Percentiles rank a stretch among this genome's conserved stretches.
These are phyloP conservation scores for Pleurotus eryngii DNA, from an alignment of 768 basidiomycete species.

Conservation along the genomic window DNA sequence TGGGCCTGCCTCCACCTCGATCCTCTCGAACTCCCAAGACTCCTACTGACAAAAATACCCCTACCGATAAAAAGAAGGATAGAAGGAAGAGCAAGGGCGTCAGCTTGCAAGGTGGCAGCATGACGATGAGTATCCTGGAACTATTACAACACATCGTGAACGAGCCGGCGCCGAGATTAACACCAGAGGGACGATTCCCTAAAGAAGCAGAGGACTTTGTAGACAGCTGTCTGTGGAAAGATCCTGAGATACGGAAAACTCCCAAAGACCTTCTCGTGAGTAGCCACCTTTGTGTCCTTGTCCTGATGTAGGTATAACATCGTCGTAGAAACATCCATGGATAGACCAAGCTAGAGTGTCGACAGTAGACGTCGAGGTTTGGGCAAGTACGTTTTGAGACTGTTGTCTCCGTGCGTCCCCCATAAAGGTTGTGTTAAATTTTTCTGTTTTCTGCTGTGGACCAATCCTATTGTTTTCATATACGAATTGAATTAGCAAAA, in stretches of 20 bases:
- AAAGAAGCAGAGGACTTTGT: conserved; percentile 79
- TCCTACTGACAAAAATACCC: conserved; percentile 28
- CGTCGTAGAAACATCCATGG: conserved; percentile 66
- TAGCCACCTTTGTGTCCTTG: conserved; percentile 11
- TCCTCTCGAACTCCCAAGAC: conserved; percentile 23
- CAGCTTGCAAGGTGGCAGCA: conserved; percentile 87
- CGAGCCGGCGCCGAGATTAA: conserved; percentile 90
- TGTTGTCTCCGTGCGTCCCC: too few species aligned
- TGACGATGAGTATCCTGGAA: conserved; percentile 98
- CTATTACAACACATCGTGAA: conserved; percentile 97
- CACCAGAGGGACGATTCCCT: conserved; percentile 68
- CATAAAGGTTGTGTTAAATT: too few species aligned
- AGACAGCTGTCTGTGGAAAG: conserved; percentile 87
- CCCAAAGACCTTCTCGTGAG: conserved; percentile 85
- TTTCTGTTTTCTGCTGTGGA: too few species aligned
- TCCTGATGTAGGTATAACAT: conserved; percentile 4
- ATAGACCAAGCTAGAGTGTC: conserved; percentile 59
- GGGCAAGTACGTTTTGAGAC: conserved; percentile 70
- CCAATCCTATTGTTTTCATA: too few species aligned
- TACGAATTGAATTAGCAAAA: too few species aligned
- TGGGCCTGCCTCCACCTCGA: conserved; percentile 30
- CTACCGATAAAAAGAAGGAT: conserved; percentile 67
- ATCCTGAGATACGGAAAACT: conserved; percentile 77
- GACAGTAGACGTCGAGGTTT: conserved; percentile 70
- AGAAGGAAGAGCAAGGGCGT: conserved; percentile 91